Percentiles rank a stretch among this genome's conserved stretches.
phyloP scores from a whole-genome alignment of 2,329 filamentous ascomycete genomes.

The Venturia oleaginea region DNA sequence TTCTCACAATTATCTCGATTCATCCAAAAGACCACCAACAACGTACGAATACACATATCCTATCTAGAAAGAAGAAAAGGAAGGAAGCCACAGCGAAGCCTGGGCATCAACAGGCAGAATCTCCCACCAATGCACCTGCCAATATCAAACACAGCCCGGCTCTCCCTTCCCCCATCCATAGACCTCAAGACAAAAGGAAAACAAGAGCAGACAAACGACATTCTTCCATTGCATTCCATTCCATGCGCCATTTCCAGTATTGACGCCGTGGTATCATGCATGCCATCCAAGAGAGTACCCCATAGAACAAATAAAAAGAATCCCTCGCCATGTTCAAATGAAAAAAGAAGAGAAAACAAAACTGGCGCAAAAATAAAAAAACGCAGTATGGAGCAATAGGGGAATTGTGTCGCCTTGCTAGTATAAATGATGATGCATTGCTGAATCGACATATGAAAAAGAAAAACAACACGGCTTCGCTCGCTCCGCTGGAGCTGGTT shows the following conservation, averaged over 20 bases:
- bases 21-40: neutral
- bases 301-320: neutral
- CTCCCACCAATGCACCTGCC: neutral
- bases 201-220: neutral
- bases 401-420: neutral
- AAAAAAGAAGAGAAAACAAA: neutral
- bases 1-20: neutral
- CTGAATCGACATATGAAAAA: neutral
- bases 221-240: neutral
- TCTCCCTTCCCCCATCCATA: neutral
- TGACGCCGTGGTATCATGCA: constrained; percentile 10
- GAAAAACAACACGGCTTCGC: neutral
- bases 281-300: neutral
- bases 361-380: too few relatives aligned
- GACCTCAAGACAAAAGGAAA: neutral
- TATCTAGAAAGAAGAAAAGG: neutral
- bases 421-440: neutral
- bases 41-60: neutral
- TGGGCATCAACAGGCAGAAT: neutral
- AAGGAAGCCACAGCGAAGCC: neutral
- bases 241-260: neutral
- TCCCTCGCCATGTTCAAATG: neutral
- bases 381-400: neutral
- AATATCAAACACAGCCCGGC: neutral
- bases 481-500: neutral